phyloP scores from a whole-genome alignment of 768 basidiomycete species.

The Rhodotorula sphaerocarpa region DNA sequence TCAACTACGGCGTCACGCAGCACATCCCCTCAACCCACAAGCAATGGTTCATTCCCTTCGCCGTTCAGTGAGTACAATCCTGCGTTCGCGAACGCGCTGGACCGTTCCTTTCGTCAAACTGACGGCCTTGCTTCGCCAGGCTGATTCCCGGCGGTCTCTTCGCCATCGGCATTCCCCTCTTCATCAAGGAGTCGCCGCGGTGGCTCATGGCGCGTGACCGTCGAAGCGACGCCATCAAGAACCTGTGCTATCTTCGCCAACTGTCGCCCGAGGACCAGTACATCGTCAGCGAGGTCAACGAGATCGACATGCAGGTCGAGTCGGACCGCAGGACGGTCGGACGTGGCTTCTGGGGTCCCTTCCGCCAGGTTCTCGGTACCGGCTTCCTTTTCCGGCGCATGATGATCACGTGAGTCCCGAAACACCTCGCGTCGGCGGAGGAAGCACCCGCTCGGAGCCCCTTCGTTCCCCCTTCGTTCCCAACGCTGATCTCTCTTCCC shows the following conservation, averaged over 20 bases:
- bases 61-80: slow-evolving; percentile 7
- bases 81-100: too few species aligned
- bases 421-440: too few species aligned
- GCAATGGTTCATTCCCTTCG: slow-evolving; percentile 42
- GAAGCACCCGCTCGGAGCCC: too few species aligned
- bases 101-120: too few species aligned
- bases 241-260: slow-evolving; percentile 41
- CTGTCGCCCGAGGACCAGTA: slow-evolving; percentile 34
- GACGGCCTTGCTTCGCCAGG: too few species aligned
- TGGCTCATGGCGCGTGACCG: slow-evolving; percentile 38
- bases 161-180: slow-evolving; percentile 41
- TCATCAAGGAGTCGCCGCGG: slow-evolving; percentile 42
- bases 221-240: slow-evolving; percentile 40
- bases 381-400: slow-evolving; percentile 42
- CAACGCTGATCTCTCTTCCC: too few species aligned
- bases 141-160: slow-evolving; percentile 39
- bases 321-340: slow-evolving; percentile 29
- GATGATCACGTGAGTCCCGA: slow-evolving; percentile 45
- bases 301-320: slow-evolving; percentile 26
- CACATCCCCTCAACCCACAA: slow-evolving; percentile 45
- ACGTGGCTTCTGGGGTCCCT: slow-evolving; percentile 30
- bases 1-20: slow-evolving; percentile 35
- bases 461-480: too few species aligned
- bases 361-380: slow-evolving; percentile 23
- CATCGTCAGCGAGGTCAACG: slow-evolving; percentile 27